Conservation (phyloP, 2,329 filamentous ascomycete genomes). For the Penicillium sp. region DNA sequence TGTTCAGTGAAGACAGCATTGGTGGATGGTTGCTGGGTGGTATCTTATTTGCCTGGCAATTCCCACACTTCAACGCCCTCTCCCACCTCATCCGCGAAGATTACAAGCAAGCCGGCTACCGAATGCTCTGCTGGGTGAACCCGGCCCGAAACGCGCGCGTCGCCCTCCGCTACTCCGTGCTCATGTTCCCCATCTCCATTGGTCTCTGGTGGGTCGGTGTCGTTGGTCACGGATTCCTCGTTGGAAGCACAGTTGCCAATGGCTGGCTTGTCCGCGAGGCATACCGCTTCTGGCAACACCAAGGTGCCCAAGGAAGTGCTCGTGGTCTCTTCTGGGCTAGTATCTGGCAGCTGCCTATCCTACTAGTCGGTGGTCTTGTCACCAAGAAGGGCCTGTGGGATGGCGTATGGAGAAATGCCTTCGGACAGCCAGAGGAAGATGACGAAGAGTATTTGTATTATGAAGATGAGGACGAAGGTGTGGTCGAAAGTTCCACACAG, state of each 20-base stretch:
- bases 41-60: slow-evolving; percentile 92
- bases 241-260: slow-evolving; percentile 78
- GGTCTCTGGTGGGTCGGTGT: slow-evolving; percentile 75
- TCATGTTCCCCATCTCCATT: slow-evolving; percentile 82
- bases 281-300: slow-evolving; percentile 72
- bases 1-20: slow-evolving; percentile 65
- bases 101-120: slow-evolving; percentile 69
- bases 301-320: slow-evolving; percentile 77
- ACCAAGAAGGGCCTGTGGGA: slow-evolving; percentile 94
- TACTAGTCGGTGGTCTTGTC: slow-evolving; percentile 84
- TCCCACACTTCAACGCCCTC: slow-evolving; percentile 95
- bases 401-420: slow-evolving; percentile 69
- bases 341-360: slow-evolving; percentile 88
- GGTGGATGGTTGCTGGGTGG: slow-evolving; percentile 88
- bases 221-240: slow-evolving; percentile 81
- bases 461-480: slow-evolving; percentile 49
- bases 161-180: slow-evolving; percentile 78
- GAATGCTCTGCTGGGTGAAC: slow-evolving; percentile 82
- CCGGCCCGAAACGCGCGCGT: slow-evolving; percentile 82
- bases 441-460: slow-evolving; percentile 56
- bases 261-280: slow-evolving; percentile 80
- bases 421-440: slow-evolving; percentile 59
- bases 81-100: slow-evolving; percentile 87
- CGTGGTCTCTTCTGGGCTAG: slow-evolving; percentile 93
- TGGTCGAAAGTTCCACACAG: slow-evolving; percentile 6